phyloP scores from a whole-genome alignment of 352 stramenopile species.

The Globisporangium paroecandrum region DNA sequence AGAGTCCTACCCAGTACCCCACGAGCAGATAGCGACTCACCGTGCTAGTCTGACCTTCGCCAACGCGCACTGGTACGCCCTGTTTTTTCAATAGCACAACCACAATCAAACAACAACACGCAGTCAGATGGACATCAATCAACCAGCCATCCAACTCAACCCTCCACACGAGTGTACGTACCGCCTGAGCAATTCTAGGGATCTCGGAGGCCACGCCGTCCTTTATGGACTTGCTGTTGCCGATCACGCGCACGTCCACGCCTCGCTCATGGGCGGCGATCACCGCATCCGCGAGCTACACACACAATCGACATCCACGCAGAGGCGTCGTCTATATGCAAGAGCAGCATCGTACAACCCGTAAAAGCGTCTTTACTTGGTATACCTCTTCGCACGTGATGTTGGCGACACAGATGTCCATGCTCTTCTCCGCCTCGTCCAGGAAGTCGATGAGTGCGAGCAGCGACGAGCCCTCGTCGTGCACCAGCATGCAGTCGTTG shows the following conservation, averaged over 20 bases:
- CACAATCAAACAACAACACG: not conserved
- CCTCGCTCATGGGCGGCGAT: conserved; percentile 2
- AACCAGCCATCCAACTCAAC: not conserved
- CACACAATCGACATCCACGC: too few relatives aligned
- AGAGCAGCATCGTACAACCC: too few relatives aligned
- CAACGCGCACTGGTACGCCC: not conserved
- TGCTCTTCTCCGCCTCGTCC: not conserved
- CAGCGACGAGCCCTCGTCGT: conserved; percentile 4
- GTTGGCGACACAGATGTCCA: not conserved
- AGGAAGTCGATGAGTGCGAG: not conserved
- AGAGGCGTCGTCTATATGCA: too few relatives aligned
- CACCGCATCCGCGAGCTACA: conserved; percentile 3
- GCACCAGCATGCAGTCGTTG: conserved; percentile 1
- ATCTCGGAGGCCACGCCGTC: not conserved
- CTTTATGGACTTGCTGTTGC: not conserved
- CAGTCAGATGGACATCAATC: not conserved
- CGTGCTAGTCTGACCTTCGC: not conserved
- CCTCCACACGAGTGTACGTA: not conserved
- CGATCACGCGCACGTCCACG: conserved; percentile 6
- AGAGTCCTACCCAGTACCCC: not conserved
- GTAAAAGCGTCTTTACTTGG: too few relatives aligned
- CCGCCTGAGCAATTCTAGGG: not conserved
- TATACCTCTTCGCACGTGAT: conserved; percentile 8
- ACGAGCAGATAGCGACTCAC: not conserved
- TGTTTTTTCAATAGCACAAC: not conserved